Evolutionary conservation across 805 yeast genomes (phyloP).

Genomic region (Kregervanrija fluxuum): DNA sequence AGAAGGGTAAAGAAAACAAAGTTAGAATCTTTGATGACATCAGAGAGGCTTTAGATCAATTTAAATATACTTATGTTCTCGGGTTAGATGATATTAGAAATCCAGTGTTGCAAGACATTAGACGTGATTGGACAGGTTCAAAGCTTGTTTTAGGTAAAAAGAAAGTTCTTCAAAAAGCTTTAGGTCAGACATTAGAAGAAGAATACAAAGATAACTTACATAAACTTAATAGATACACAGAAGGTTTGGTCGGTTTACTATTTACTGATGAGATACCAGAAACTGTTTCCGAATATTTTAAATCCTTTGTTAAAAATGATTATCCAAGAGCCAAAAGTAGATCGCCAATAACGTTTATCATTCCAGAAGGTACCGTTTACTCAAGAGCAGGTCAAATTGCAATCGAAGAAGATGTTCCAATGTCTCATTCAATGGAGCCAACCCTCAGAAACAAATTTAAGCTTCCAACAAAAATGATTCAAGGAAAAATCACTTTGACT

Average conservation of each 20-base stretch:
- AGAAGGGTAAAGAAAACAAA: slow-evolving; percentile 90
- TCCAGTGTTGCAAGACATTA: slow-evolving; percentile 87
- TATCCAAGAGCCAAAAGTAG: slow-evolving; percentile 84
- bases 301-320: slow-evolving; percentile 69
- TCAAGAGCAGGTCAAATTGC: slow-evolving; percentile 94
- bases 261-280: slow-evolving; percentile 85
- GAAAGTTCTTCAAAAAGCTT: slow-evolving; percentile 85
- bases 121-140: slow-evolving; percentile 90
- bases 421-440: slow-evolving; percentile 93
- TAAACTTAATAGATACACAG: slow-evolving; percentile 52
- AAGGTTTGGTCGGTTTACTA: slow-evolving; percentile 81
- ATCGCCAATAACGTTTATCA: slow-evolving; percentile 74
- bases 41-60: slow-evolving; percentile 71
- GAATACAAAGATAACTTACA: slow-evolving; percentile 84
- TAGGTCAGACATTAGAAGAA: slow-evolving; percentile 81
- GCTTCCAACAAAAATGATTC: slow-evolving; percentile 83
- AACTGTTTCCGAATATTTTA: slow-evolving; percentile 85
- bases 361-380: slow-evolving; percentile 88
- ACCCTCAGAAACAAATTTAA: slow-evolving; percentile 83
- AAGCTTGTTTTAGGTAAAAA: slow-evolving; percentile 86
- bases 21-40: slow-evolving; percentile 87
- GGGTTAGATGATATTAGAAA: slow-evolving; percentile 90
- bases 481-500: slow-evolving; percentile 77
- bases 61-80: slow-evolving; percentile 76
- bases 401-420: slow-evolving; percentile 87